phyloP scores from a whole-genome alignment of 2,329 filamentous ascomycete species.

The Hypocrella siamensis region DNA sequence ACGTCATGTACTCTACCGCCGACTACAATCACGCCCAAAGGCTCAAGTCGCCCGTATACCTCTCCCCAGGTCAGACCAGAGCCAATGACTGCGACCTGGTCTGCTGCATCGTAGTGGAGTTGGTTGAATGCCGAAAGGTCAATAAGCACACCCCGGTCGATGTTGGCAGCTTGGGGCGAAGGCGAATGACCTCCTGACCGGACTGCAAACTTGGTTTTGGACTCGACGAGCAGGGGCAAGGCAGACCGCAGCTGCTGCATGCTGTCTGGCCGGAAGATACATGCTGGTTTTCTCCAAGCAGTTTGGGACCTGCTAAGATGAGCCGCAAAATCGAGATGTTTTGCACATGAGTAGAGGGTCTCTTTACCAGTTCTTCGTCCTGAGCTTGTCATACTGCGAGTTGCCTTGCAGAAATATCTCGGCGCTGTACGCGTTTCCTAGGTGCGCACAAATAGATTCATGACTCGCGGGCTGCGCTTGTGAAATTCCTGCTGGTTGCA shows the following conservation, averaged over 20 bases:
- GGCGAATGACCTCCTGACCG: conserved; percentile 18
- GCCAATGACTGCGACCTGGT: conserved; percentile 6
- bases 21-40: conserved; percentile 7
- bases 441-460: not conserved
- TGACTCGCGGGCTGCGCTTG: not conserved
- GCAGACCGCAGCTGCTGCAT: not conserved
- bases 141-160: conserved; percentile 13
- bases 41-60: conserved; percentile 8
- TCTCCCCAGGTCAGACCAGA: conserved; percentile 9
- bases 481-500: no score
- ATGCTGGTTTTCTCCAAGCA: not conserved
- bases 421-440: not conserved
- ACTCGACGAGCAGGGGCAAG: not conserved
- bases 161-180: conserved; percentile 12
- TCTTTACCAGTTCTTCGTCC: conserved; percentile 1
- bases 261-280: not conserved
- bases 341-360: no score
- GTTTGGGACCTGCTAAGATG: not conserved
- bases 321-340: not conserved
- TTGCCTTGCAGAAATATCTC: not conserved
- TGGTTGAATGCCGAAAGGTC: conserved; percentile 11
- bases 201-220: conserved; percentile 12
- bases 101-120: conserved; percentile 7
- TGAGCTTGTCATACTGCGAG: not conserved
- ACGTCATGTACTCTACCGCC: conserved; percentile 9